phyloP scores from a whole-genome alignment of 2,329 filamentous ascomycete species.

The Aspergillus eucalypticola region DNA sequence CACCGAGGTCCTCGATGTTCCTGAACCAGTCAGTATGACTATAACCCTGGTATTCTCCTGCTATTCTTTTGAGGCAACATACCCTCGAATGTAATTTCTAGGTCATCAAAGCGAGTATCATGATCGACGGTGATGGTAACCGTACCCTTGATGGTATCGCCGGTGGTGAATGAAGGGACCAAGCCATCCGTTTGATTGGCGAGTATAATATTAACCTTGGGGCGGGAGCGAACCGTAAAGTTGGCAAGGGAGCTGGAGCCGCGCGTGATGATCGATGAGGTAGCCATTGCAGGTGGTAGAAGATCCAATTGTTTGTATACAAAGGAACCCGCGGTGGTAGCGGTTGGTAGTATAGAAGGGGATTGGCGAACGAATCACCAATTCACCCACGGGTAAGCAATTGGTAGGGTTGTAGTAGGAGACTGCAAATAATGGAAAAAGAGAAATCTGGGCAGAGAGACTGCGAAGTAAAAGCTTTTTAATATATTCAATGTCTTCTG shows the following conservation, averaged over 20 bases:
- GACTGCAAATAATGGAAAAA: not conserved
- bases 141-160: conserved; percentile 58
- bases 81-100: conserved; percentile 62
- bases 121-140: conserved; percentile 52
- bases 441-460: not conserved
- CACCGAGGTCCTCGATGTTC: conserved; percentile 54
- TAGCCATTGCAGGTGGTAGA: conserved; percentile 10
- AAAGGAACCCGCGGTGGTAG: not conserved
- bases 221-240: conserved; percentile 29
- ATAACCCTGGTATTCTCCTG: not conserved
- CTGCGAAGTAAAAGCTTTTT: not conserved
- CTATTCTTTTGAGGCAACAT: conserved; percentile 11
- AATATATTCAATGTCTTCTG: not conserved
- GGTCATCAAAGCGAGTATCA: conserved; percentile 58
- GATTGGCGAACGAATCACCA: not conserved
- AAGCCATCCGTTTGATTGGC: conserved; percentile 35
- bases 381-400: not conserved
- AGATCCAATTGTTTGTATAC: not conserved
- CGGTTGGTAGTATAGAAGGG: not conserved
- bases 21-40: conserved; percentile 32
- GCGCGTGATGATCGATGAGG: conserved; percentile 29
- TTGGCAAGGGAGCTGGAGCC: conserved; percentile 31
- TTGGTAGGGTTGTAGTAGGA: not conserved
- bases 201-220: conserved; percentile 34
- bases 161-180: conserved; percentile 56